A percentile compares a stretch with the other conserved stretches of the same genome.
Conservation (phyloP, 1,139 yeast species). For the Arxiozyma heterogenica region DNA sequence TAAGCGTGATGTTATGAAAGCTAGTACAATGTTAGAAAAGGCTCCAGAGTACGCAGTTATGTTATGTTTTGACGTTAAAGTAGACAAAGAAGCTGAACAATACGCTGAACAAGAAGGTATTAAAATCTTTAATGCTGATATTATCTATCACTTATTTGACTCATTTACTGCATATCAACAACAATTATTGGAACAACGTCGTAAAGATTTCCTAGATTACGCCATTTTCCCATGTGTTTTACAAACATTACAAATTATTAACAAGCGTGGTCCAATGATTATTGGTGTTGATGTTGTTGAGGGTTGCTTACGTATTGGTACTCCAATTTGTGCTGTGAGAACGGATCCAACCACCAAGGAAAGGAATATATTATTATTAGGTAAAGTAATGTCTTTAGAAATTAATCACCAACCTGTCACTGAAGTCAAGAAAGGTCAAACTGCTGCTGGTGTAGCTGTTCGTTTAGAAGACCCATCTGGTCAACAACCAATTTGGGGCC, state of each 20-base stretch:
- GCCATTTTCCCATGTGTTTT: conserved; percentile 95
- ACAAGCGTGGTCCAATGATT: conserved; percentile 98
- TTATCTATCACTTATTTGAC: conserved; percentile 93
- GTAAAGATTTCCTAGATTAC: conserved; percentile 77
- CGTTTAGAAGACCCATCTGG: conserved; percentile 88
- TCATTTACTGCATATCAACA: conserved; percentile 88
- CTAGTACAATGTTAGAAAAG: conserved; percentile 90
- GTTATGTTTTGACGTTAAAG: conserved; percentile 95
- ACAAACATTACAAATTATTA: conserved; percentile 90
- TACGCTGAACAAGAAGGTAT: conserved; percentile 90
- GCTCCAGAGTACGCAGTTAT: conserved; percentile 93
- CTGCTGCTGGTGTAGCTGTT: conserved; percentile 97
- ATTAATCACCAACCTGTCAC: conserved; percentile 84
- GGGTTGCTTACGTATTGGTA: conserved; percentile 82
- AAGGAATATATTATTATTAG: conserved; percentile 63
- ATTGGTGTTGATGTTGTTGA: conserved; percentile 96
- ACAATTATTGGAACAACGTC: conserved; percentile 78
- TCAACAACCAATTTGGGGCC: conserved; percentile 97
- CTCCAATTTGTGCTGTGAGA: conserved; percentile 93
- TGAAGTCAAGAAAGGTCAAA: conserved; percentile 83
- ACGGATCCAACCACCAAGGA: conserved; percentile 76
- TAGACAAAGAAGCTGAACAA: conserved; percentile 97
- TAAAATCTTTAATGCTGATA: conserved; percentile 88
- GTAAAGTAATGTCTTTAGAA: conserved; percentile 81
- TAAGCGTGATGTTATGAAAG: conserved; percentile 97